Evolutionary conservation across 768 basidiomycete genomes (phyloP).

Genomic region (Sarcodon sp.): DNA sequence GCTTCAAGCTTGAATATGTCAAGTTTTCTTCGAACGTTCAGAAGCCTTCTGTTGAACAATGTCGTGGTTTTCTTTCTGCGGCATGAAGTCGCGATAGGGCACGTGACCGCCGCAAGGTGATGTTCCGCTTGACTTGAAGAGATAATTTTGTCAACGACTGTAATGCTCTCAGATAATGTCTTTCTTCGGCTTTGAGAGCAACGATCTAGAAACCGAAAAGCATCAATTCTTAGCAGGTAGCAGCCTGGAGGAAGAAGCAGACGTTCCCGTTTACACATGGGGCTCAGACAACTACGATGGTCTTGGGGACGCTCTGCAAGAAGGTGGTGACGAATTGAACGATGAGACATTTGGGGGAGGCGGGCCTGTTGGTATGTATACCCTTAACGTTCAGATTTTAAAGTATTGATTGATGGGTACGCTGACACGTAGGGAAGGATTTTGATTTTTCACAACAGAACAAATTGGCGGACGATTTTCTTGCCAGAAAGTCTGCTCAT

Average conservation of each 20-base stretch:
- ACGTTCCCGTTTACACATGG: slow-evolving; percentile 88
- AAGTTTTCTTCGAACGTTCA: too few species aligned
- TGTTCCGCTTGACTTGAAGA: too few species aligned
- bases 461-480: slow-evolving; percentile 17
- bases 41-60: too few species aligned
- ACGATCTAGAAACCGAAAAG: slow-evolving; percentile 52
- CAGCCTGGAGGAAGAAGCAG: slow-evolving; percentile 41
- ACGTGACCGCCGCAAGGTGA: too few species aligned
- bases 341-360: slow-evolving; percentile 88
- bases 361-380: slow-evolving; percentile 47
- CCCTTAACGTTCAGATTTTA: background rate
- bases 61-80: too few species aligned
- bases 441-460: slow-evolving; percentile 68
- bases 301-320: slow-evolving; percentile 75
- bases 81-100: too few species aligned
- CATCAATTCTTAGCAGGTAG: slow-evolving; percentile 34
- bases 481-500: slow-evolving; percentile 1
- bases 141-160: background rate
- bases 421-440: slow-evolving; percentile 55
- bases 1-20: too few species aligned
- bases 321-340: slow-evolving; percentile 88
- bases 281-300: slow-evolving; percentile 86
- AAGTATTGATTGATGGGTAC: background rate
- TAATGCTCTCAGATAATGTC: slow-evolving; percentile 37
- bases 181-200: slow-evolving; percentile 67